A percentile compares a stretch with the other conserved stretches of the same genome.
These are phyloP conservation scores for Tricladium varicosporioides DNA, from an alignment of 2,329 filamentous ascomycete species.

Conservation along the genomic window DNA sequence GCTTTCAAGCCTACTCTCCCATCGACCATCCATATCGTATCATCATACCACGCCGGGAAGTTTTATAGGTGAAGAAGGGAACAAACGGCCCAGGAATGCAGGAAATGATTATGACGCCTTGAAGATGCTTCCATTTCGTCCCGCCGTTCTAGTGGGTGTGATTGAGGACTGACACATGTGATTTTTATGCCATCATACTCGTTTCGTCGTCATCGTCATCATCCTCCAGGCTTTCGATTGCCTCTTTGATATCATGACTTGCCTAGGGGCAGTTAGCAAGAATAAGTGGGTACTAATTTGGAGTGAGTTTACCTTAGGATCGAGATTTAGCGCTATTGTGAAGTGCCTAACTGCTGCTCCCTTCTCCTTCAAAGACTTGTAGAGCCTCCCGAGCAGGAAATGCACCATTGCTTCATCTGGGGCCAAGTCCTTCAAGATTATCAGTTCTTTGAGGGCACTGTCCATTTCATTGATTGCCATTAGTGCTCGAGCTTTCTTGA, in stretches of 20 bases:
- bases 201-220: constrained; percentile 58
- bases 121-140: too few species aligned
- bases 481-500: constrained; percentile 87
- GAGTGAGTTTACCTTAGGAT: constrained; percentile 75
- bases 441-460: constrained; percentile 76
- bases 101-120: neutral
- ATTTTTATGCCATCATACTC: constrained; percentile 26
- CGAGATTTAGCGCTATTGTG: constrained; percentile 90
- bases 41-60: constrained; percentile 10
- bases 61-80: neutral
- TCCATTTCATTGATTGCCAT: constrained; percentile 71
- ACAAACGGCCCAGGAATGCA: neutral
- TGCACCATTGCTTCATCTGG: constrained; percentile 96
- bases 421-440: constrained; percentile 85
- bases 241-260: constrained; percentile 91
- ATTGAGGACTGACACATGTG: neutral
- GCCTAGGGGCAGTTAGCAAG: constrained; percentile 53
- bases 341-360: constrained; percentile 87
- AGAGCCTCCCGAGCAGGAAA: constrained; percentile 85
- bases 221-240: constrained; percentile 87
- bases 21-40: constrained; percentile 11
- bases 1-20: neutral
- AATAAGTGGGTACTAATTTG: constrained; percentile 8
- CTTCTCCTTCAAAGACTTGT: constrained; percentile 70
- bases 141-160: neutral